A percentile compares a stretch with the other conserved stretches of the same genome.
These are phyloP conservation scores for Leucocoprinus leucothites DNA, from an alignment of 768 basidiomycete genomes.

Conservation along the genomic window DNA sequence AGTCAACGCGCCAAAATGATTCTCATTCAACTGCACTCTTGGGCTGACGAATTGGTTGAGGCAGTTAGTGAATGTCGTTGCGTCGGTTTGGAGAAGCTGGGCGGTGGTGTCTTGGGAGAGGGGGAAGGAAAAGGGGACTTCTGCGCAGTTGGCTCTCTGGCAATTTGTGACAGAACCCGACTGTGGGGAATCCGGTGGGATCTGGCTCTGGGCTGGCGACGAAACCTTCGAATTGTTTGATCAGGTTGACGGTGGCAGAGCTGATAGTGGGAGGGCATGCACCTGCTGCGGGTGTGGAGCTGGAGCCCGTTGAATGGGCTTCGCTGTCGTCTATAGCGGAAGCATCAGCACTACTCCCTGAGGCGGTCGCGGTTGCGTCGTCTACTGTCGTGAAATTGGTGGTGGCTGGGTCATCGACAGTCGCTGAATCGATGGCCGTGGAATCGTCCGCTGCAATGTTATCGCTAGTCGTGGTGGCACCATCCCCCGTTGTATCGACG, in stretches of 20 bases:
- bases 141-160: slow-evolving; percentile 14
- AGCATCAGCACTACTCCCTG: not conserved
- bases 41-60: slow-evolving; percentile 25
- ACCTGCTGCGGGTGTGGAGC: slow-evolving; percentile 14
- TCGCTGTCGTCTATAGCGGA: not conserved
- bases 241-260: slow-evolving; percentile 24
- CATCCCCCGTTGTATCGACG: not conserved
- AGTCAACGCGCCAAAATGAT: slow-evolving; percentile 33
- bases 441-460: not conserved
- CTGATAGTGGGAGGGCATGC: slow-evolving; percentile 22
- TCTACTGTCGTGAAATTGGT: not conserved
- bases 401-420: not conserved
- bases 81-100: slow-evolving; percentile 26
- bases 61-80: slow-evolving; percentile 26
- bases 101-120: slow-evolving; percentile 23
- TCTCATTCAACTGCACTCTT: slow-evolving; percentile 29
- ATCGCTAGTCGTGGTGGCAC: not conserved
- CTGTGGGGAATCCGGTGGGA: slow-evolving; percentile 31
- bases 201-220: slow-evolving; percentile 27
- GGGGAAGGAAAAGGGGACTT: slow-evolving; percentile 28
- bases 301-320: not conserved
- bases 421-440: not conserved
- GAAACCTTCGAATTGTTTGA: slow-evolving; percentile 31
- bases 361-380: not conserved
- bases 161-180: slow-evolving; percentile 33